Conservation (phyloP, 1,284 basidiomycete genomes). For the Earliella scabrosa region DNA sequence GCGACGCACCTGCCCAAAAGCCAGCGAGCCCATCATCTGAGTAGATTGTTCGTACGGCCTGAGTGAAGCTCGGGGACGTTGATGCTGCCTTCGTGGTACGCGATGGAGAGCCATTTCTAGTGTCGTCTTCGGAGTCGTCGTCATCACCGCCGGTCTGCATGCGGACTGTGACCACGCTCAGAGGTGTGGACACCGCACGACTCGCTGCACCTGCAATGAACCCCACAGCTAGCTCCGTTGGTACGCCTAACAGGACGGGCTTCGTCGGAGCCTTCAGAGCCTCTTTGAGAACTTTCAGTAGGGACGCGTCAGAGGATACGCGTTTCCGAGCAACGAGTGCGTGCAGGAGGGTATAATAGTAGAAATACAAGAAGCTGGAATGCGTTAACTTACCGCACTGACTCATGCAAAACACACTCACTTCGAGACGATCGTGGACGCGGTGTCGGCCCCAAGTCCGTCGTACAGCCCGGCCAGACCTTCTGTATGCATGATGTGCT, state of each 20-base stretch:
- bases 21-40: conserved; percentile 48
- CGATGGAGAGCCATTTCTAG: background rate
- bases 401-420: no score
- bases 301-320: conserved; percentile 1
- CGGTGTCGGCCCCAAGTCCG: conserved; percentile 53
- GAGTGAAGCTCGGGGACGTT: conserved; percentile 8
- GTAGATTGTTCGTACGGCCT: conserved; percentile 48
- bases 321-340: conserved; percentile 28
- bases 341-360: conserved; percentile 39
- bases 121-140: conserved; percentile 30
- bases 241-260: conserved; percentile 33
- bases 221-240: conserved; percentile 54
- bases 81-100: background rate
- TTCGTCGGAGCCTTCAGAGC: conserved; percentile 19
- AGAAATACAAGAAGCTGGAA: conserved; percentile 47
- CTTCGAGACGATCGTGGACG: conserved; percentile 58
- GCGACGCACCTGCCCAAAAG: conserved; percentile 55
- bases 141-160: conserved; percentile 47
- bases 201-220: conserved; percentile 58
- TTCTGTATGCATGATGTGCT: conserved; percentile 41
- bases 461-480: conserved; percentile 52
- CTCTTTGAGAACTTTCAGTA: conserved; percentile 12
- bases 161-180: conserved; percentile 54
- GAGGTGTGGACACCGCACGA: conserved; percentile 54
- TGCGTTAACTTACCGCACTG: no score